Evolutionary conservation across 2,329 filamentous ascomycete species (phyloP).

Genomic region (Alternaria panax): DNA sequence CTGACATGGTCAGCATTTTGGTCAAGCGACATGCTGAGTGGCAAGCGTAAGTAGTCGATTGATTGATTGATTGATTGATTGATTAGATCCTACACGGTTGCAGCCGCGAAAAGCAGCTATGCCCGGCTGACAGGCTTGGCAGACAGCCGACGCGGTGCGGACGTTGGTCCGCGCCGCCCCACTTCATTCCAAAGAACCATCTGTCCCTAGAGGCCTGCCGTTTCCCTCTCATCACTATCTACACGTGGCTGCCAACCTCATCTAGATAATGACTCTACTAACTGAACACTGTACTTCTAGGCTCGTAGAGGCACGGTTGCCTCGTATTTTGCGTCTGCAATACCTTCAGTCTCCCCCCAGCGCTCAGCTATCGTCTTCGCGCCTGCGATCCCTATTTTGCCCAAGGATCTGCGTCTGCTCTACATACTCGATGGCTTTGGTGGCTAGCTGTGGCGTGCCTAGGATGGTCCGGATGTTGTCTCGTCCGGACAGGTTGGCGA

Average conservation of each 20-base stretch:
- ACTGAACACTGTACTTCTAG: background rate
- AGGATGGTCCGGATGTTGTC: slow-evolving; percentile 23
- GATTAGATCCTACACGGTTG: slow-evolving; percentile 14
- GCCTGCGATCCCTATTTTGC: slow-evolving; percentile 21
- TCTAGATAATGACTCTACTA: background rate
- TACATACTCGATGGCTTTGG: slow-evolving; percentile 24
- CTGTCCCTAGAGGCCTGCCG: slow-evolving; percentile 15
- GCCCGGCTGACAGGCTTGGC: slow-evolving; percentile 13
- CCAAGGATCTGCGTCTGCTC: slow-evolving; percentile 31
- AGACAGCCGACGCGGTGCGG: slow-evolving; percentile 19
- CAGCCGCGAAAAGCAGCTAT: slow-evolving; percentile 21
- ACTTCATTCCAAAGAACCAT: slow-evolving; percentile 10
- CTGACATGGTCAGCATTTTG: no score
- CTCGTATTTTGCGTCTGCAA: slow-evolving; percentile 14
- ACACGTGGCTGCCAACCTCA: background rate
- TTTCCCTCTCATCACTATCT: slow-evolving; percentile 3
- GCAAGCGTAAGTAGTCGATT: no score
- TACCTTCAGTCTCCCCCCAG: slow-evolving; percentile 18
- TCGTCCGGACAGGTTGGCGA: slow-evolving; percentile 21
- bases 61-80: slow-evolving; percentile 4
- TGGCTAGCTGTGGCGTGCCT: slow-evolving; percentile 20
- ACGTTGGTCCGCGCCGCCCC: slow-evolving; percentile 21
- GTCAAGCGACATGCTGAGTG: no score
- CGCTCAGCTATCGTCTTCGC: slow-evolving; percentile 15
- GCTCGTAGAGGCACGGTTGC: slow-evolving; percentile 4